These are phyloP conservation scores for Glycine soja DNA, from an alignment of 306 rosid species.

Conservation along the genomic window DNA sequence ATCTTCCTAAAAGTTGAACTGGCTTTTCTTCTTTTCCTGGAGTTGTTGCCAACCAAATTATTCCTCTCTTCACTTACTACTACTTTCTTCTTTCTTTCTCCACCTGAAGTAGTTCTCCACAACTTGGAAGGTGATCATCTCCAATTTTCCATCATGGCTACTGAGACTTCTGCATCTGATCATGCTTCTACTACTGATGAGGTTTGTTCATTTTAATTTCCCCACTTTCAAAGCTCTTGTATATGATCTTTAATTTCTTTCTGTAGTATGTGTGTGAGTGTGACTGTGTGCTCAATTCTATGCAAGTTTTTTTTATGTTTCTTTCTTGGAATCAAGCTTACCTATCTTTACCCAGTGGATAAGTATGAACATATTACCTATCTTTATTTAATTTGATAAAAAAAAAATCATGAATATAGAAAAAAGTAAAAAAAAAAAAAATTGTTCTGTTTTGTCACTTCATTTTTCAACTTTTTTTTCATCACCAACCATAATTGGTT, in stretches of 20 bases:
- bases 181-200: slow-evolving; percentile 57
- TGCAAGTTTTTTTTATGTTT: background rate
- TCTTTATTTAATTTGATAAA: background rate
- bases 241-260: slow-evolving; percentile 42
- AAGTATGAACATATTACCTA: slow-evolving; percentile 16
- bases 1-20: slow-evolving; percentile 51
- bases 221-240: background rate
- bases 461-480: background rate
- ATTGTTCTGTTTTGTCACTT: background rate
- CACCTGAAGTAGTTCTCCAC: slow-evolving; percentile 15
- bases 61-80: slow-evolving; percentile 48
- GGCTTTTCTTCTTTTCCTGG: slow-evolving; percentile 48
- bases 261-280: background rate
- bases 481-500: background rate
- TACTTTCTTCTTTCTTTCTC: slow-evolving; percentile 42
- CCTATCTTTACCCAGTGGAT: slow-evolving; percentile 31
- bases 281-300: background rate
- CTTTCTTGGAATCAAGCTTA: slow-evolving; percentile 27
- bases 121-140: slow-evolving; percentile 36
- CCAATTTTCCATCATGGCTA: slow-evolving; percentile 57
- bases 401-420: background rate
- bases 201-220: slow-evolving; percentile 52
- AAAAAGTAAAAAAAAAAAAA: background rate
- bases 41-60: slow-evolving; percentile 74
- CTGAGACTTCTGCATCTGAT: slow-evolving; percentile 55